Evolutionary conservation across 805 yeast genomes (phyloP), one percentile per base, ranked within the genome.

Genomic region (Pichia exigua): DNA sequence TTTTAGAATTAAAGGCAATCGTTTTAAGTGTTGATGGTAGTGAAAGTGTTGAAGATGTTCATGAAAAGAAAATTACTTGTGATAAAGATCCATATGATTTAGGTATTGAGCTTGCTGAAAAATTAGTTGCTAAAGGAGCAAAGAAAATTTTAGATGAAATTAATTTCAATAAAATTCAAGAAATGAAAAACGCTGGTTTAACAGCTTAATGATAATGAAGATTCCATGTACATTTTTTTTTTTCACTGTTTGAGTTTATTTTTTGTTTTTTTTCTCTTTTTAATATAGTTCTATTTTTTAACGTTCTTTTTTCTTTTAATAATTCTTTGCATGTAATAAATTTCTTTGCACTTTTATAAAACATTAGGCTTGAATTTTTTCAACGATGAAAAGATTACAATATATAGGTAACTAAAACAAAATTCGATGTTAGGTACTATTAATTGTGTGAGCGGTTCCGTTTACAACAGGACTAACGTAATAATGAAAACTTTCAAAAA

Each of bases 21-120:
- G 95, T 92, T 17, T 85, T 90, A 32, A 79, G 85, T 55, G 91
- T 91, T 11, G 96, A 91, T 65, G 99, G 99, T 13, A 67, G 71
- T 8, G 74, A 79, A 55, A 73, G 69, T 35, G 90, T 90, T 17
- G 87, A 86, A 62, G 85, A 78, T 54, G 71, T 69, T 50, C 66
- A 73, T 18, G 64, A 57, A 32, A 67, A 48, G 40, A 57, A 48
- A 40, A 81, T 82, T 13, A 44, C 27, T 2, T 66, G 65, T 45
- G 62, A 68, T 42, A 74, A 71, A 21, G 95, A 89, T 56, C 85
- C 97, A 20, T 83, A 77, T 55, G 66, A 65, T 30, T 77, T 87
- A 43, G 99, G 99, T 50, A 71, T 72, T 46, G 70, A 73, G 44
- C 72, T 94, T 56, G 97, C 96, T 21, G 72, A 75, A 41, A 71